These are phyloP conservation scores for Capsicum chinense DNA, from an alignment of 257 asterid species.

Conservation along the genomic window DNA sequence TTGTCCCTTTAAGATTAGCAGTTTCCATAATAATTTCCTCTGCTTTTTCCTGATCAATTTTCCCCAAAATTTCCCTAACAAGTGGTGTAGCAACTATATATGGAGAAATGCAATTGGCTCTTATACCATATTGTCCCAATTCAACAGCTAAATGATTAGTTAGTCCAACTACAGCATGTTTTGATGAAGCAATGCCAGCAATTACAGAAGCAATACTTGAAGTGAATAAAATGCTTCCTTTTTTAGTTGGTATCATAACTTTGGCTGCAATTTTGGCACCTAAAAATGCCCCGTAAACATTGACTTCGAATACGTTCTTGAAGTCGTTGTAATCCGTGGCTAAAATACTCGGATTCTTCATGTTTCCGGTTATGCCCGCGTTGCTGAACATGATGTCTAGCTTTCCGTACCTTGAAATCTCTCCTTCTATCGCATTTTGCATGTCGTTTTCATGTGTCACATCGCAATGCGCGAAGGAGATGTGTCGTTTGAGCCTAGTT, in stretches of 20 bases:
- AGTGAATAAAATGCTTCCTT: constrained; percentile 33
- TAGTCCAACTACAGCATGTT: constrained; percentile 39
- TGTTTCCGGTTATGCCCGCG: constrained; percentile 33
- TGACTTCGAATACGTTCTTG: constrained; percentile 29
- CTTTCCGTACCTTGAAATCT: constrained; percentile 31
- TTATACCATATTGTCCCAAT: constrained; percentile 36
- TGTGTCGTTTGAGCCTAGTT: neutral
- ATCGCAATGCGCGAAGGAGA: constrained; percentile 40
- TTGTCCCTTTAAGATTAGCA: constrained; percentile 25
- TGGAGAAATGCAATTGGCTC: constrained; percentile 46
- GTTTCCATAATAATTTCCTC: neutral
- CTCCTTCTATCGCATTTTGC: constrained; percentile 27
- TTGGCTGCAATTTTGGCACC: constrained; percentile 40
- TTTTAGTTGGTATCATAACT: constrained; percentile 30
- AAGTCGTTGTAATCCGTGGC: constrained; percentile 13
- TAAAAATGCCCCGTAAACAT: constrained; percentile 31
- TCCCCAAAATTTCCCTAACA: constrained; percentile 15
- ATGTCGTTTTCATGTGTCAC: constrained; percentile 35
- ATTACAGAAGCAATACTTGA: constrained; percentile 31
- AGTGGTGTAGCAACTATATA: constrained; percentile 26
- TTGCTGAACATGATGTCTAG: constrained; percentile 46
- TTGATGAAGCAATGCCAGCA: constrained; percentile 31
- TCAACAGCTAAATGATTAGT: constrained; percentile 35
- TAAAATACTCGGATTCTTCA: neutral
- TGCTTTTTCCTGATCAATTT: neutral